A percentile compares a stretch with the other conserved stretches of the same genome.
These are phyloP conservation scores for Moricandia moricandioides DNA, from an alignment of 345 rosid species.

Conservation along the genomic window DNA sequence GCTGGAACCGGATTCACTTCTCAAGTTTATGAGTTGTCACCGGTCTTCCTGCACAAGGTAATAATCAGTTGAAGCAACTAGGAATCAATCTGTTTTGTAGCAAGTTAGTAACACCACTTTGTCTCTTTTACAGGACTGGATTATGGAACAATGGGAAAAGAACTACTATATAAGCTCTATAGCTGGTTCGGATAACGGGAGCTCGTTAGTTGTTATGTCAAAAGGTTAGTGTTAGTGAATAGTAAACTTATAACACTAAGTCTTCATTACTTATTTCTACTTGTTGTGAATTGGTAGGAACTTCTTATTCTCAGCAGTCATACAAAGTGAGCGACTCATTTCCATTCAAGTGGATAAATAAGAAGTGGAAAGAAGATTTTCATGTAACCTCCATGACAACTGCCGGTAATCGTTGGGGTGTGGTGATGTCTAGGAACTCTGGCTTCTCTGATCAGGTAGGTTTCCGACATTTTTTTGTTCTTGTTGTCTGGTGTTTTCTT, in stretches of 20 bases:
- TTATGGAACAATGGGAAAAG: conserved; percentile 99
- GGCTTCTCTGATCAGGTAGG: conserved; percentile 78
- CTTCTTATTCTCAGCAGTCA: conserved; percentile 79
- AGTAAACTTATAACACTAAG: not conserved
- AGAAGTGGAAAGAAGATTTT: conserved; percentile 96
- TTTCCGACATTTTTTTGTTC: not conserved
- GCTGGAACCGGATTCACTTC: conserved; percentile 90
- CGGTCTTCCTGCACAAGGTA: conserved; percentile 88
- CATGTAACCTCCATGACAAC: conserved; percentile 93
- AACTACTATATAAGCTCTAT: conserved; percentile 84
- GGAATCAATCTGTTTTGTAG: not conserved
- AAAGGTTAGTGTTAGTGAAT: conserved; percentile 52
- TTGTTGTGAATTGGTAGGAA: conserved; percentile 48
- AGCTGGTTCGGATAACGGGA: conserved; percentile 81
- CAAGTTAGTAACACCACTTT: conserved; percentile 9
- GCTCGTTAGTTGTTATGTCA: conserved; percentile 94
- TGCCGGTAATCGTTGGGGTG: conserved; percentile 87
- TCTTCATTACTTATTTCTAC: not conserved
- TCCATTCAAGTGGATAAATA: conserved; percentile 96
- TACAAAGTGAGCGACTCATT: conserved; percentile 92
- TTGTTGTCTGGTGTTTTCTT: not conserved
- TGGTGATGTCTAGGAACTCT: conserved; percentile 96
- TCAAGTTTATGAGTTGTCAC: conserved; percentile 87
- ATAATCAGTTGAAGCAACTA: conserved; percentile 8
- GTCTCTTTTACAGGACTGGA: conserved; percentile 69